phyloP scores from a whole-genome alignment of 2,329 filamentous ascomycete genomes.

The Bipolaris sorokiniana region DNA sequence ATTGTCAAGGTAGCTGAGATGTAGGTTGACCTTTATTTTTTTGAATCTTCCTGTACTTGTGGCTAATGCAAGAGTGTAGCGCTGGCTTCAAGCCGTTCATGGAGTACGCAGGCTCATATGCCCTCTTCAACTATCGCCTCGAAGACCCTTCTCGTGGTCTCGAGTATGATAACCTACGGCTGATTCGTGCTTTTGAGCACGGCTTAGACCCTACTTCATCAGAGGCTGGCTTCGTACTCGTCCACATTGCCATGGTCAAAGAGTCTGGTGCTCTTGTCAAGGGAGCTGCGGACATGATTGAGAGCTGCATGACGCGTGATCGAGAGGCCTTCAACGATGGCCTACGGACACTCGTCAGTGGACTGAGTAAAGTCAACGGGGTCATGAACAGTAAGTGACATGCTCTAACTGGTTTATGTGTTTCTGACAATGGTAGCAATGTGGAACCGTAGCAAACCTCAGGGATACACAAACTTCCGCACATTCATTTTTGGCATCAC shows the following conservation, averaged over 20 bases:
- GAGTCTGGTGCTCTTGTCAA: conserved; percentile 79
- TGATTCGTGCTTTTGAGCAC: conserved; percentile 89
- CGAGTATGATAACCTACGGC: conserved; percentile 70
- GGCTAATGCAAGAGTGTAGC: conserved; percentile 43
- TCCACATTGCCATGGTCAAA: conserved; percentile 94
- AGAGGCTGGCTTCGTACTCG: conserved; percentile 94
- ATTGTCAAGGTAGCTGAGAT: conserved; percentile 84
- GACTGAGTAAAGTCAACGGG: conserved; percentile 73
- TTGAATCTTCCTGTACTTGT: not conserved
- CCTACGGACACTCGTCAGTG: conserved; percentile 58
- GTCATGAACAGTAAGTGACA: conserved; percentile 72
- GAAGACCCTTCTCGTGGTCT: conserved; percentile 61
- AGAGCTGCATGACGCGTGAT: conserved; percentile 52
- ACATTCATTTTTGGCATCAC: conserved; percentile 98
- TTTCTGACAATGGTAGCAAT: conserved; percentile 61
- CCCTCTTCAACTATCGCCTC: conserved; percentile 68
- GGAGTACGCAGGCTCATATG: conserved; percentile 74
- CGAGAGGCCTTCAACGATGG: conserved; percentile 66
- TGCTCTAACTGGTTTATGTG: not conserved
- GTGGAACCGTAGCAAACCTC: conserved; percentile 87
- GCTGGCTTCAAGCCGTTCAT: conserved; percentile 88
- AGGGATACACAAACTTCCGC: conserved; percentile 85
- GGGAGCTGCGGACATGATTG: conserved; percentile 72
- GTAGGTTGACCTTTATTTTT: conserved; percentile 62
- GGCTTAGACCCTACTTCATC: conserved; percentile 86